Base-by-base conservation (phyloP, 2,329 filamentous ascomycete species). In the Triangularia setosa region DNA sequence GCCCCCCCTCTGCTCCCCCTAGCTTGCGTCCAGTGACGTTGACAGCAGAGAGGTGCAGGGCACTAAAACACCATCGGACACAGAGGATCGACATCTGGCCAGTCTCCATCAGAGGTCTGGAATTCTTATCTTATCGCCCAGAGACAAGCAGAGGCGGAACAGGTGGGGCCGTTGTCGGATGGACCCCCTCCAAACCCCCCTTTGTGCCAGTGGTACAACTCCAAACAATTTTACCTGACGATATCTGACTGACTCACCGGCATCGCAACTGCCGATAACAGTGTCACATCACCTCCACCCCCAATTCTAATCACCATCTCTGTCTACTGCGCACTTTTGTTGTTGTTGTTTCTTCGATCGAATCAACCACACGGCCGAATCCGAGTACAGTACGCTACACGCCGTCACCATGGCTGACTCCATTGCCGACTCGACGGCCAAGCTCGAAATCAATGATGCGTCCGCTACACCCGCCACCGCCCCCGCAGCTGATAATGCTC, bases 381-480 rank as follows among this genome's bases (percentile, higher is more conserved):
- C n/a, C n/a, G n/a, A n/a, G n/a, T n/a, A n/a, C n/a, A n/a, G n/a
- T n/a, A n/a, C 24, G 2, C 44, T 6, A 44, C 63, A 28, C 54
- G 28, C 33, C 14, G 30, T 40, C 18, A 75, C 61, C 70, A 84
- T 84, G 81, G 78, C 81, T 65, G 81, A 83, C 71, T 75, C 77
- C 67, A 73, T 82, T 35, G 74, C 76, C 27, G 81, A 83, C 68
- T 76, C 75, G 59, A 78, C 80, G 40, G 81, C 84, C 65, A 87
- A 87, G 79, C 80, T 88, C 53, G 79, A 84, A 73, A 60, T 72
- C 30, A 58, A 48, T 48, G 69, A 70, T 21, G 61, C 63, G n/a
- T 11, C 27, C 9, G 25, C n/a, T 18, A 12, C 25, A 18, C 48
- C 48, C 48, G 48, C 18, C 12, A 2, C 24, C 14, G 40, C 58